phyloP scores from a whole-genome alignment of 345 rosid genomes.

The Acer campestre region DNA sequence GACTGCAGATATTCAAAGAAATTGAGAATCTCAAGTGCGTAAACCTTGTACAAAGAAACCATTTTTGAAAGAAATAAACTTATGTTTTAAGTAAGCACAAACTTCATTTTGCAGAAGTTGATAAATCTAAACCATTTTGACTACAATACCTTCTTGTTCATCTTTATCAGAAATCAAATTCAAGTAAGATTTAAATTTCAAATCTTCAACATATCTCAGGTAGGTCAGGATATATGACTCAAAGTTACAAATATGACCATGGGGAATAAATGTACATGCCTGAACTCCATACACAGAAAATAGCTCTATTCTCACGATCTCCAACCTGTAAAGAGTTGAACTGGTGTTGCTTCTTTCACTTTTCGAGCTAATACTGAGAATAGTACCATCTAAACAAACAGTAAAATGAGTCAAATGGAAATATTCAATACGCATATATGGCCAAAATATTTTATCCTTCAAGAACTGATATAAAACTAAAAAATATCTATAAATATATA shows the following conservation, averaged over 20 bases:
- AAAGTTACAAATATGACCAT: conserved; percentile 12
- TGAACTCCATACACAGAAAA: conserved; percentile 80
- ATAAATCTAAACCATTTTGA: not conserved
- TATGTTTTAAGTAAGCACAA: not conserved
- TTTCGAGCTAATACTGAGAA: conserved; percentile 46
- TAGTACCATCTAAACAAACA: conserved; percentile 54
- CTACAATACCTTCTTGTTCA: not conserved
- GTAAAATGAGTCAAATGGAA: conserved; percentile 5
- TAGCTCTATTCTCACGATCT: conserved; percentile 76
- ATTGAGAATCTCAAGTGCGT: conserved; percentile 18
- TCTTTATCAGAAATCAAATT: not conserved
- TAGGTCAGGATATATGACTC: not conserved
- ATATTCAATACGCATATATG: not conserved
- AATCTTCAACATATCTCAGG: not conserved
- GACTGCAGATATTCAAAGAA: conserved; percentile 50
- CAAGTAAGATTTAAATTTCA: not conserved
- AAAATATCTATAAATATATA: not conserved
- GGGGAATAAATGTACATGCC: conserved; percentile 48
- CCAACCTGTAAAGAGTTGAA: conserved; percentile 72
- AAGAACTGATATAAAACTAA: not conserved
- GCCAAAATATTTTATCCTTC: not conserved
- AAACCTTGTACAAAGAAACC: not conserved
- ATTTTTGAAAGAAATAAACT: not conserved
- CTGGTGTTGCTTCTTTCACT: conserved; percentile 40
- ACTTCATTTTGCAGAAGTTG: not conserved